Base-by-base conservation (phyloP, 73 alveolate genomes). In the Paramecium sexaurelia region DNA sequence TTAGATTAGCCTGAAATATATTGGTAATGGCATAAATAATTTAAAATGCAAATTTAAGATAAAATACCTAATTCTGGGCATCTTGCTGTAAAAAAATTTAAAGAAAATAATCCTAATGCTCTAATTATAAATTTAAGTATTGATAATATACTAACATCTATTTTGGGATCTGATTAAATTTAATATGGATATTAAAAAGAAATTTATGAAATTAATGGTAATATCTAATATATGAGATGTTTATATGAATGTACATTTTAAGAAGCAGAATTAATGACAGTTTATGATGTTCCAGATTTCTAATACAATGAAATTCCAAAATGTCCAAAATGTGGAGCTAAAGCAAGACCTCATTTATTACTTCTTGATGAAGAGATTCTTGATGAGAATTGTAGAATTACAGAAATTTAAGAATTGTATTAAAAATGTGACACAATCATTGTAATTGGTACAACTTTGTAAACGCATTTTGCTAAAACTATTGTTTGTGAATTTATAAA, bases 21-120 rank as follows among this genome's bases (percentile, higher is more conserved):
- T 26, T 95, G 98, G 98, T 73, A 95, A 78, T 95, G 98, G 98
- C 92, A 88, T 39, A 73, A 93, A 67, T 96, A 95, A 68, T 95
- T 93, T 84, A 29, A 43, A 7, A 88, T 91, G 40, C n/a, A 78
- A 10, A 13, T 20, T 27, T 29, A 91, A 29, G 84, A 47, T 35
- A 29, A 89, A 51, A 85, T 85, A 66, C 98, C 98, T 8, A 95
- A 95, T 75, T 35, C 35, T 41, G 98, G 96, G 10, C 98, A 95
- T 66, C 5, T 40, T 15, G 96, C 98, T 10, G 86, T 95, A 45
- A 69, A 93, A 26, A 84, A 39, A 13, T 71, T 33, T 29, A 57
- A 43, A 8, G 39, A 37, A 86, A 43, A 91, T 29, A 35, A 26
- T 24, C 75, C 37, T 15, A 55, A n/a, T 55, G 82, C 66, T 24